These are phyloP conservation scores for Coffea canephora DNA, from an alignment of 257 asterid species.

Conservation along the genomic window DNA sequence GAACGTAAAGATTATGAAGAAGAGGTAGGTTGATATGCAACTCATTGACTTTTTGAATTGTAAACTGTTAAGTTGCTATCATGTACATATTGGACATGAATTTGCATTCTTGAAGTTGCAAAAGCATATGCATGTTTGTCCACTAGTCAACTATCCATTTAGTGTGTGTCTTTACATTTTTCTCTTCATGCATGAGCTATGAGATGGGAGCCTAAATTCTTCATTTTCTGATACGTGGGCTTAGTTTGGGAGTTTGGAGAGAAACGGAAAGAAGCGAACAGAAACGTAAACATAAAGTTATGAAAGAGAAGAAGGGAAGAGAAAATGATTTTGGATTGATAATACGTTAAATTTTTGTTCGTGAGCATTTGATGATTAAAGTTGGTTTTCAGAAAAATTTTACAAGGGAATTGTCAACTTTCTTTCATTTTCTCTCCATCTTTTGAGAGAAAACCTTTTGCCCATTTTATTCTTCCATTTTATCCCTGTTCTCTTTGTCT, in stretches of 20 bases:
- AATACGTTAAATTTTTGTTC: too few relatives aligned
- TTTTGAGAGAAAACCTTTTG: too few relatives aligned
- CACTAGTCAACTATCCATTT: neutral
- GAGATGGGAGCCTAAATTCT: neutral
- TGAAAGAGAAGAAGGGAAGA: too few relatives aligned
- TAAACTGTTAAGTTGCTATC: neutral
- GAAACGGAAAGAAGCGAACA: too few relatives aligned
- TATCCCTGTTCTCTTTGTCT: too few relatives aligned
- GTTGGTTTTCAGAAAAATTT: too few relatives aligned
- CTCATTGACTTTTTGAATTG: neutral
- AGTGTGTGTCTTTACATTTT: neutral
- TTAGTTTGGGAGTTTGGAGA: neutral
- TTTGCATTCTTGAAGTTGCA: neutral
- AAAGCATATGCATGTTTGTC: neutral
- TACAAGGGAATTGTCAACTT: too few relatives aligned
- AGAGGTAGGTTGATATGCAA: conserved; percentile 48
- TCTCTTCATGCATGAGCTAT: neutral
- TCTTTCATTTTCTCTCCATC: too few relatives aligned
- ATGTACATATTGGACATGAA: neutral
- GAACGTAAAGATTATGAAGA: conserved; percentile 85
- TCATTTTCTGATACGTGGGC: neutral
- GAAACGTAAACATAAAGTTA: too few relatives aligned
- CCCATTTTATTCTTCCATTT: too few relatives aligned
- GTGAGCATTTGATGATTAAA: too few relatives aligned
- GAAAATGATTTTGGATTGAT: too few relatives aligned